These are phyloP conservation scores for Protea cynaroides DNA, from an alignment of 164 flowering plant species.

Conservation along the genomic window DNA sequence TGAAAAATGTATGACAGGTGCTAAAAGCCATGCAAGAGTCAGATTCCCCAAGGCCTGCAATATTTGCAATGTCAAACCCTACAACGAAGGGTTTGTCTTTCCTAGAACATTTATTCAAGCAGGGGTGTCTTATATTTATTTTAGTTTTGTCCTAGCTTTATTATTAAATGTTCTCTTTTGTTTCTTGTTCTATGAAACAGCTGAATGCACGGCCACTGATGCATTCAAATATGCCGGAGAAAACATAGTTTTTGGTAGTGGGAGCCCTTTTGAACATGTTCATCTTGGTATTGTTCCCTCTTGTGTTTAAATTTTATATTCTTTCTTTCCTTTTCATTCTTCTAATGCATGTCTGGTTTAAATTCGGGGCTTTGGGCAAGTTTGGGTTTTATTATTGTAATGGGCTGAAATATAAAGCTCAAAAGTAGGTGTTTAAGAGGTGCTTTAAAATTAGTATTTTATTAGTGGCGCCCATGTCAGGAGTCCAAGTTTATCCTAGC, in stretches of 20 bases:
- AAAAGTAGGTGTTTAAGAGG: too few relatives aligned
- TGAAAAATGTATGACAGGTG: constrained; percentile 43
- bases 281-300: constrained; percentile 48
- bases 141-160: background rate
- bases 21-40: constrained; percentile 90
- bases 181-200: constrained; percentile 37
- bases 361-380: too few relatives aligned
- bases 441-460: background rate
- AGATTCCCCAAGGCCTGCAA: constrained; percentile 82
- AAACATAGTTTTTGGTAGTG: constrained; percentile 90
- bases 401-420: too few relatives aligned
- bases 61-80: constrained; percentile 99
- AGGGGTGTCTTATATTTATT: background rate
- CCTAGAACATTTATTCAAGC: background rate
- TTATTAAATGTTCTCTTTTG: constrained; percentile 1
- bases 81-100: constrained; percentile 74
- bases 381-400: too few relatives aligned
- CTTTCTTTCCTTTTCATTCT: background rate
- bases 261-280: constrained; percentile 90
- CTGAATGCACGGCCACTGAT: constrained; percentile 91
- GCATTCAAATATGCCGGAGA: constrained; percentile 94
- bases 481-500: too few relatives aligned
- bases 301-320: background rate
- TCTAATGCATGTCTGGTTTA: too few relatives aligned
- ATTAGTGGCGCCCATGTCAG: too few relatives aligned